These are phyloP conservation scores for Fusarium dimerum DNA, from an alignment of 2,329 filamentous ascomycete genomes.

Conservation along the genomic window DNA sequence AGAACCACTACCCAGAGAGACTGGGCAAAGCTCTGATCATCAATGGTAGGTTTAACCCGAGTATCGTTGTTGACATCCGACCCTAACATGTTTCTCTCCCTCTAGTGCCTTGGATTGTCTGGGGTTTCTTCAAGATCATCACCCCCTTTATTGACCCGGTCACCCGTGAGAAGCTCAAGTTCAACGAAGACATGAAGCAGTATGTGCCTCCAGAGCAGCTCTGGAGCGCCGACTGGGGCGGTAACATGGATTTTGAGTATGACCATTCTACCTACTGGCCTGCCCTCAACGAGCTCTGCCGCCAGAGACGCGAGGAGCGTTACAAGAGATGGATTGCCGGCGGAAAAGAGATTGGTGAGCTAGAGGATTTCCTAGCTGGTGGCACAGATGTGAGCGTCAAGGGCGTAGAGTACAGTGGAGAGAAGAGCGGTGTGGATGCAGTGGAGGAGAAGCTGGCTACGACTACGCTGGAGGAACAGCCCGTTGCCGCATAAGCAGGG, in stretches of 20 bases:
- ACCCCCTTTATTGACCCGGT: slow-evolving; percentile 94
- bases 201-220: slow-evolving; percentile 83
- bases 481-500: slow-evolving; percentile 19
- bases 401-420: slow-evolving; percentile 32
- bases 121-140: slow-evolving; percentile 94
- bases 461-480: slow-evolving; percentile 28
- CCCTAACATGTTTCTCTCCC: background rate
- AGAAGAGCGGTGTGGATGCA: slow-evolving; percentile 17
- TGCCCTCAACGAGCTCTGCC: slow-evolving; percentile 71
- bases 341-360: slow-evolving; percentile 82
- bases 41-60: slow-evolving; percentile 59
- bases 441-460: slow-evolving; percentile 32
- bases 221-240: slow-evolving; percentile 72
- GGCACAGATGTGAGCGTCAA: slow-evolving; percentile 38
- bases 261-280: slow-evolving; percentile 91
- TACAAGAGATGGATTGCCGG: slow-evolving; percentile 74
- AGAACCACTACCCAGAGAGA: slow-evolving; percentile 94
- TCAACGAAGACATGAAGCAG: slow-evolving; percentile 86
- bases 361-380: slow-evolving; percentile 83
- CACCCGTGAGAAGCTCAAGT: slow-evolving; percentile 93
- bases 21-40: slow-evolving; percentile 86
- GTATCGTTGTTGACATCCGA: background rate
- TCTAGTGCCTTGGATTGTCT: slow-evolving; percentile 84
- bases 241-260: slow-evolving; percentile 86
- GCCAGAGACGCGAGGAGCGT: slow-evolving; percentile 63